Conservation (phyloP, 2,329 filamentous ascomycete species). For the Podosphaera fusca region DNA sequence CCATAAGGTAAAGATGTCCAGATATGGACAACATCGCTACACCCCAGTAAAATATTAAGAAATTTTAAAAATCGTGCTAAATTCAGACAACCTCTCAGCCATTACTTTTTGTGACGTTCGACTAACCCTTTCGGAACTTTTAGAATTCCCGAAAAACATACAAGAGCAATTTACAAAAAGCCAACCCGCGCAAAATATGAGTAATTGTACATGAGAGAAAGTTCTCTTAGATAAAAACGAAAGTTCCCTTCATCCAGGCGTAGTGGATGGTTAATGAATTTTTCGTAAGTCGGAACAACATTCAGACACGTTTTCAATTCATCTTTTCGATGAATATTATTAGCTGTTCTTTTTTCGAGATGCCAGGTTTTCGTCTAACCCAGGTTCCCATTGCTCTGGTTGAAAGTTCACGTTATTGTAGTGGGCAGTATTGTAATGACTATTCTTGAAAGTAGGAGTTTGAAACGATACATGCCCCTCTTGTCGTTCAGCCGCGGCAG, state of each 20-base stretch:
- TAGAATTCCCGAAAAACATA: neutral
- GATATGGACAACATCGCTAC: neutral
- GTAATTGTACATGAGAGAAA: neutral
- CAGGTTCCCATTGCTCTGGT: constrained; percentile 25
- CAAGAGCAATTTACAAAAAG: neutral
- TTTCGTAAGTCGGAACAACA: neutral
- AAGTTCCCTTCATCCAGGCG: neutral
- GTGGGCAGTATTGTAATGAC: constrained; percentile 42
- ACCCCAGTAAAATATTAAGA: neutral
- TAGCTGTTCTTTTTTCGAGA: constrained; percentile 8
- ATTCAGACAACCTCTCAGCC: neutral
- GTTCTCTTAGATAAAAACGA: neutral
- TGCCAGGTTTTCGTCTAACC: constrained; percentile 12
- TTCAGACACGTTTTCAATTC: neutral
- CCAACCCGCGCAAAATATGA: neutral
- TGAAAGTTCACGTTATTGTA: constrained; percentile 41
- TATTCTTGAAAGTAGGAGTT: constrained; percentile 40
- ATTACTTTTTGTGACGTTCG: neutral
- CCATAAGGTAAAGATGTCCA: neutral
- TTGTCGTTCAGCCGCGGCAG: constrained; percentile 13
- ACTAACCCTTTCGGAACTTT: neutral
- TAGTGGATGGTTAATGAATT: too few relatives aligned
- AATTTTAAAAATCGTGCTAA: neutral
- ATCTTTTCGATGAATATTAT: neutral
- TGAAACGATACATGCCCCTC: constrained; percentile 13